Base-by-base conservation (phyloP, 352 stramenopile genomes). In the Phytopythium chamaehyphon region DNA sequence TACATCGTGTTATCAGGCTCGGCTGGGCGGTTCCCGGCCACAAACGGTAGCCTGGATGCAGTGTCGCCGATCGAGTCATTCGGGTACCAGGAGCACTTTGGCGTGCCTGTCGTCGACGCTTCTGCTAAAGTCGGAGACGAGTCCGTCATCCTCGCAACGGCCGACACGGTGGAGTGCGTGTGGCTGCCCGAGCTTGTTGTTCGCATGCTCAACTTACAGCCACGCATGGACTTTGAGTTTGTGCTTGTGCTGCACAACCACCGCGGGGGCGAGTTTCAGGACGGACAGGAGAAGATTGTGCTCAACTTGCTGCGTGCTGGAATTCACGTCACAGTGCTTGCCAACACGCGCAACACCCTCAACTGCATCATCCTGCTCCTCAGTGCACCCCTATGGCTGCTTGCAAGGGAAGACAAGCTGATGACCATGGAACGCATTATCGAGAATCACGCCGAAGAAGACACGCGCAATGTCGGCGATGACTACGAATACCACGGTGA, bases 371-470 rank as follows among this genome's bases (percentile, higher is more conserved):
- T 83, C 4, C 28, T 86, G 42, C 55, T 86, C 24, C 67, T 86
- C n/a, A 81, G 69, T 28, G 74, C 71, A 16, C 71, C 71, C 42
- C 61, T 83, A 19, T 83, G 69, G 71, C 58, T 86, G 36, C 62
- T 86, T 11, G 71, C 74, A 3, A 59, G 74, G 2, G 74, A 86
- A 49, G 74, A 86, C 51, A 86, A 86, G 43, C 65, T 86, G 51
- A 69, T 86, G 55, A 66, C 65, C 10, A 83, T 83, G 71, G 74
- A 86, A 40, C 71, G 74, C 12, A 70, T 83, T 47, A 65, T 81
- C 26, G 74, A 78, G 55, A 73, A 79, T 49, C 71, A 81, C 51
- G 72, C 74, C 16, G 72, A 76, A 38, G 74, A 86, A 49, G 74
- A 83, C 49, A 61, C 69, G 9, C 61, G 57, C 33, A 59, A 59